Conservation (phyloP, 371 early-diverging fungal genomes). For the Syncephalastrum contaminatum region DNA sequence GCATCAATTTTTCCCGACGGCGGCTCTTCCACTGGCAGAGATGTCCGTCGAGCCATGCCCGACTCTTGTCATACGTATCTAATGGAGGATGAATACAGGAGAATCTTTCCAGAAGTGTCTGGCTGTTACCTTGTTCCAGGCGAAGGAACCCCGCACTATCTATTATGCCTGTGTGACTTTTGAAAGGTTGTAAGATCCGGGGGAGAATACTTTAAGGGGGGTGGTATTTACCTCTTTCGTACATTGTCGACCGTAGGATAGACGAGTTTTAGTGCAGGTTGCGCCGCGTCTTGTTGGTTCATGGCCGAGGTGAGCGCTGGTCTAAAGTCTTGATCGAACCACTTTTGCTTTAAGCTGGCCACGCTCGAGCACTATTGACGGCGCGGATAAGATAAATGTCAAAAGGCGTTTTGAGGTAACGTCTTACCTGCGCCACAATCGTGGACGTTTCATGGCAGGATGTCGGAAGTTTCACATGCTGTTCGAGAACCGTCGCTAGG, state of each 20-base stretch:
- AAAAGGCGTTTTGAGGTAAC: background rate
- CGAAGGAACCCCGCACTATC: constrained; percentile 26
- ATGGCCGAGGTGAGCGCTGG: constrained; percentile 11
- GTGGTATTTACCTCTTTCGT: constrained; percentile 43
- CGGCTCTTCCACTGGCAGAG: constrained; percentile 53
- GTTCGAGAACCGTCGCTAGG: constrained; percentile 34
- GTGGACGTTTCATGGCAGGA: constrained; percentile 23
- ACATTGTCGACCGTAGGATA: constrained; percentile 67
- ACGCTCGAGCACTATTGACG: constrained; percentile 56
- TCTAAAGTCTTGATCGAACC: constrained; percentile 35
- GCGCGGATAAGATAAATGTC: background rate
- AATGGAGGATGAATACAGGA: constrained; percentile 18
- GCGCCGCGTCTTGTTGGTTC: constrained; percentile 6
- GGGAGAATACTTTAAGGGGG: too few species aligned
- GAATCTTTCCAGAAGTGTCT: background rate
- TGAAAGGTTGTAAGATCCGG: background rate
- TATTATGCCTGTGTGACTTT: constrained; percentile 19
- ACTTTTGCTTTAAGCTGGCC: constrained; percentile 50
- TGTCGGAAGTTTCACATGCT: constrained; percentile 29
- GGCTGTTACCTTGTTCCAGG: constrained; percentile 15
- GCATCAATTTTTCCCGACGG: constrained; percentile 55
- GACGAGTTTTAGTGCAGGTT: constrained; percentile 32
- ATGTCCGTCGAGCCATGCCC: constrained; percentile 48
- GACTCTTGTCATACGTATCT: constrained; percentile 48
- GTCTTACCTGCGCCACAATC: constrained; percentile 43